Base-by-base conservation (phyloP, 2,329 filamentous ascomycete genomes). In the Fusarium neocosmosporiellum region DNA sequence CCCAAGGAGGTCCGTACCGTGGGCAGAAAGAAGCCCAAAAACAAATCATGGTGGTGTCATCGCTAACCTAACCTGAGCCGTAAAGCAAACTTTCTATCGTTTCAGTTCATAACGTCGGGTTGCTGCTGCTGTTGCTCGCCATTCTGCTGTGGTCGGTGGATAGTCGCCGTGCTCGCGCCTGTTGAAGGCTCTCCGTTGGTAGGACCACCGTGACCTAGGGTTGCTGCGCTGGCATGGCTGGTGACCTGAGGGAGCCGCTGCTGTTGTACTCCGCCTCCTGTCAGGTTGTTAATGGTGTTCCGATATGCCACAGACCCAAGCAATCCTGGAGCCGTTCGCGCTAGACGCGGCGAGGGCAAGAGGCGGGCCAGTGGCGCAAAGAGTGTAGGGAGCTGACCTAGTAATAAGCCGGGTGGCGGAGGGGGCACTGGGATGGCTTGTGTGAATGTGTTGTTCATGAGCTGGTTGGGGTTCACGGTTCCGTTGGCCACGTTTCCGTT, bases 91-190 rank as follows among this genome's bases (percentile, higher is more conserved):
- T 58, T 48, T 60, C 33, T 36, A 20, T 65, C 46, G 37, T 72
- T 76, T 65, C 46, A 78, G 64, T 77, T 75, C 65, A 73, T 77
- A 43, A 59, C 63, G 36, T 76, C 72, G 57, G 75, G 57, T 20
- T 53, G 27, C 11, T 31, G 46, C 5, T 27, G 43, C n/a, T 73
- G 66, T 36, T 71, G 29, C 50, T 72, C 63, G 58, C 69, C 65
- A 53, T 69, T 66, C 59, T 65, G 60, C 48, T 71, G 71, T 18
- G 76, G 71, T 58, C 77, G 78, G 61, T 83, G 80, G 66, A 83
- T 79, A 5, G 79, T 78, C 14, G 81, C 82, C 7, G 81, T 83
- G 74, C 82, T 83, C 36, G 82, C 81, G n/a, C 79, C 79, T 22
- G 76, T 69, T 14, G 77, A 67, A 8, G 74, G 50, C 18, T 75